Evolutionary conservation across 2,329 filamentous ascomycete genomes (phyloP), one percentile per base, ranked within the genome.

Genomic region (Fusarium annulatum): DNA sequence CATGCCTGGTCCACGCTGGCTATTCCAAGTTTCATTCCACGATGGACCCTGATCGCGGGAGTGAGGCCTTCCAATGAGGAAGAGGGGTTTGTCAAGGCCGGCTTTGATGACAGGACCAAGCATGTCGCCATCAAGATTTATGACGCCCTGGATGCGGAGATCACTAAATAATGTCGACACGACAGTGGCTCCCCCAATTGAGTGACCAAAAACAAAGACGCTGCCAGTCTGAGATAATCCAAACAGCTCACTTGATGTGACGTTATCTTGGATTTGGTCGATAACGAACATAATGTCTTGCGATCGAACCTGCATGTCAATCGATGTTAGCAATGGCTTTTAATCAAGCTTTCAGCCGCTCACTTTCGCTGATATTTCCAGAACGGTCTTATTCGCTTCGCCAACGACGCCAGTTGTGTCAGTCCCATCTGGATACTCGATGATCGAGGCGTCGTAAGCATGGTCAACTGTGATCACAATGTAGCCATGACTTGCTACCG

Each of bases 11-110:
- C 36, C 58, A 26, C 12, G 38, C 5, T 38, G 38, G 10, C 16
- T 51, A 12, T 41, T 18, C 43, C 57, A 49, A 28, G 43, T 41
- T 23, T 41, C 10, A 30, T 53, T 61, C 46, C 58, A 61, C 4
- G 38, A 53, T 2, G 38, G 28, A 1, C 46, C 58, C 26, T 53
- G 46, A 7, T 43, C 46, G 9, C 58, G 28, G 8, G 38, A 61
- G 36, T 36, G 18, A 10, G 58, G 46, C 21, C 26, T 42, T 15
- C n/a, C n/a, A 16, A 61, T 53, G 9, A 43, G 12, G 21, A 53
- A 28, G 16, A 53, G 28, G 4, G 28, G 38, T 9, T 36, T 53
- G 2, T 15, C 46, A 5, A 61, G 36, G 18, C 46, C 46, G 2
- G 10, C 14, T n/a, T 21, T 21, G 14, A 42, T 28, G 21, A 53